These are phyloP conservation scores for Euphorbia corollata DNA, from an alignment of 441 rosid genomes.

Conservation along the genomic window DNA sequence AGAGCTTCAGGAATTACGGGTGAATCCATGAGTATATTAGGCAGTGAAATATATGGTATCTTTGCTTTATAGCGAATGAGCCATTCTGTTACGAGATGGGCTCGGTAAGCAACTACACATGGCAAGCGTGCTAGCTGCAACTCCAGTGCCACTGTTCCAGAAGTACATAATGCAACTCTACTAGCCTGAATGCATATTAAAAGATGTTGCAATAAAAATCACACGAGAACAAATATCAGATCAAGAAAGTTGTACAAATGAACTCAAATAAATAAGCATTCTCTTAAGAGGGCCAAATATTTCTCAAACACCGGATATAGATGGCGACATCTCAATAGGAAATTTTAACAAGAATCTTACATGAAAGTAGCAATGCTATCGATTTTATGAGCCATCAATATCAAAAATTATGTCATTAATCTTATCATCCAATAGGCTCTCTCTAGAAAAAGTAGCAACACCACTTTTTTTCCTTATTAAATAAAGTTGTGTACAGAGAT, in stretches of 20 bases:
- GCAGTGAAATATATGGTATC: conserved; percentile 73
- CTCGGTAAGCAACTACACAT: conserved; percentile 72
- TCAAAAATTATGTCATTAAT: too few relatives aligned
- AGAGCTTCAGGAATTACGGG: conserved; percentile 75
- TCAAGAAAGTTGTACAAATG: neutral
- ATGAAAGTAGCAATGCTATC: too few relatives aligned
- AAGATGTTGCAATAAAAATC: neutral
- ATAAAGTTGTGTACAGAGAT: too few relatives aligned
- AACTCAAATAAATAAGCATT: too few relatives aligned
- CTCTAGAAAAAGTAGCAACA: too few relatives aligned
- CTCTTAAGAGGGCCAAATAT: too few relatives aligned
- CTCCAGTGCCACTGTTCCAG: conserved; percentile 90
- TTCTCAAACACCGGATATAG: too few relatives aligned
- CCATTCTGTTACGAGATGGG: conserved; percentile 68
- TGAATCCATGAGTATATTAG: conserved; percentile 68
- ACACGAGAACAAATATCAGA: neutral
- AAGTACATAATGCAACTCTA: conserved; percentile 71
- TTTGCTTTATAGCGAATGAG: conserved; percentile 66
- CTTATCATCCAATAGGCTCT: too few relatives aligned
- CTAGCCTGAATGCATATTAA: conserved; percentile 50
- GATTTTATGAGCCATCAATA: too few relatives aligned
- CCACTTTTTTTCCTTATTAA: too few relatives aligned
- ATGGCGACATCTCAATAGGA: too few relatives aligned
- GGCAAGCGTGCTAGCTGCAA: conserved; percentile 73
- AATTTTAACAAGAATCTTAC: too few relatives aligned